Conservation (phyloP, 768 basidiomycete species). For the Panaeolus papilionaceus region DNA sequence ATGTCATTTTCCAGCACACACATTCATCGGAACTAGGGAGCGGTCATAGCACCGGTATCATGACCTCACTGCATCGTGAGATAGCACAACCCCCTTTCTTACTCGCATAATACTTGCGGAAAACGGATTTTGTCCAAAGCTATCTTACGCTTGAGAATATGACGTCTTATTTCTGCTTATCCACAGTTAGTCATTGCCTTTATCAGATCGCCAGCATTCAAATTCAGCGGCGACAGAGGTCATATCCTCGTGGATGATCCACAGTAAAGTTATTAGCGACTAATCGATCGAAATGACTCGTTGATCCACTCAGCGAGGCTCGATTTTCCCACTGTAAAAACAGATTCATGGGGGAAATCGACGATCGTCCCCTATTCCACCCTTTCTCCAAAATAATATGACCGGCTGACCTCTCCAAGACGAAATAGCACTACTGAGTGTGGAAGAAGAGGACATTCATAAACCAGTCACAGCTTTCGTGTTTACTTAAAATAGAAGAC, state of each 20-base stretch:
- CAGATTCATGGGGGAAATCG: neutral
- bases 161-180: neutral
- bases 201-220: neutral
- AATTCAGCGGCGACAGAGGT: neutral
- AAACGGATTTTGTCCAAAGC: neutral
- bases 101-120: neutral
- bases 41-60: neutral
- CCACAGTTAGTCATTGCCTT: neutral
- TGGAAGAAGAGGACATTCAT: neutral
- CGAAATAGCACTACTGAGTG: neutral
- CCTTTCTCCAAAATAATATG: neutral
- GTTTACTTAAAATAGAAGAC: neutral
- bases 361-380: neutral
- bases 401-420: neutral
- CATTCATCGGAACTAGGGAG: neutral
- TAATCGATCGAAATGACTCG: neutral
- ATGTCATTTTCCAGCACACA: neutral
- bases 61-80: slow-evolving; percentile 5
- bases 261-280: neutral
- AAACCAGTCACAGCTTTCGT: neutral
- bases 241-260: neutral
- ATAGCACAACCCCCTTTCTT: neutral
- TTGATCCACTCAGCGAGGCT: neutral
- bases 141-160: neutral
- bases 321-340: neutral